Base-by-base conservation (phyloP, 2,329 filamentous ascomycete species). In the Aspergillus flavus region DNA sequence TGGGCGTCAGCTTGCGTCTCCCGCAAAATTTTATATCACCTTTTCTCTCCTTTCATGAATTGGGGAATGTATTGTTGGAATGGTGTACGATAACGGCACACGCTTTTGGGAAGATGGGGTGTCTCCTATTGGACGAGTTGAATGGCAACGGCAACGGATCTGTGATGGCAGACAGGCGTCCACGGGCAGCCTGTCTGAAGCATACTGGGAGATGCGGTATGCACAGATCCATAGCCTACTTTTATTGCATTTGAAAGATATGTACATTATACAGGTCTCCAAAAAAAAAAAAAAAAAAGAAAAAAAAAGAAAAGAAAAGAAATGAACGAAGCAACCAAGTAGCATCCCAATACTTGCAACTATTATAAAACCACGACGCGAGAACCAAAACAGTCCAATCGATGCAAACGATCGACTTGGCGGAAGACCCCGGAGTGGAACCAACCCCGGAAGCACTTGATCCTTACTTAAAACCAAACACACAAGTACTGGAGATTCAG, bases 241-340 rank as follows among this genome's bases (percentile, higher is more conserved):
- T 66, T 69, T 69, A 63, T 65, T 66, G 59, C 34, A 67, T 59
- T 61, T 50, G 45, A 60, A 64, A 59, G 56, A 58, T 71, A 70
- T 67, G 66, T 71, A 66, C 65, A 71, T 66, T 68, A 69, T 66
- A 70, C 66, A 69, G 60, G 45, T 61, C 62, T 55, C 60, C 61
- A 57, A 59, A 62, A 57, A 64, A 57, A 59, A 62, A 64, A 36
- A 62, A 34, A 41, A 50, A 21, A 21, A 21, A 21, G 1, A 21
- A 21, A 21, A 21, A 21, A 21, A 21, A 21, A 21, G n/a, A 21
- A 21, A 21, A 21, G n/a, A 57, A 64, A 36, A 62, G 41, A 41
- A 50, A 30, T 28, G 61, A 57, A 65, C 60, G 57, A 32, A 63
- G 34, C 58, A 46, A 34, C 9, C 58, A 53, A 26, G 48, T 30